Conservation (phyloP, 306 rosid genomes). For the Bauhinia variegata region DNA sequence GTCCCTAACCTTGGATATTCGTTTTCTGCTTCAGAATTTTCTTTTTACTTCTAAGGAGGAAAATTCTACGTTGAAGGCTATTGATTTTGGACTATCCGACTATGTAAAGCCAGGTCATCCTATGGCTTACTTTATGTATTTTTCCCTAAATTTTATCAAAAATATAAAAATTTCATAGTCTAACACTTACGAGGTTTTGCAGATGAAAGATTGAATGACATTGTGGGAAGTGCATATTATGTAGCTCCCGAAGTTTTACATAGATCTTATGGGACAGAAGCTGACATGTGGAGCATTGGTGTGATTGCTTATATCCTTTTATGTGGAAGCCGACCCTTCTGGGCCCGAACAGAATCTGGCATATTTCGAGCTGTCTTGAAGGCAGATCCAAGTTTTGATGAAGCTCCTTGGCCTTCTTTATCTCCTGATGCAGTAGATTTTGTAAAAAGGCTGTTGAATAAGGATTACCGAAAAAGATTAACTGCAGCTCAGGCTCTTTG, state of each 20-base stretch:
- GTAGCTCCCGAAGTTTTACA: slow-evolving; percentile 91
- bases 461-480: slow-evolving; percentile 71
- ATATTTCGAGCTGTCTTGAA: slow-evolving; percentile 82
- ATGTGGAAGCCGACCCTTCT: slow-evolving; percentile 88
- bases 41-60: slow-evolving; percentile 72
- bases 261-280: slow-evolving; percentile 85
- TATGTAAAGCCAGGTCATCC: slow-evolving; percentile 79
- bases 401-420: slow-evolving; percentile 88
- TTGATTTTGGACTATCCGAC: slow-evolving; percentile 85
- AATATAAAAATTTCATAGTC: slow-evolving; percentile 7
- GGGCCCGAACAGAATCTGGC: slow-evolving; percentile 88
- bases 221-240: slow-evolving; percentile 90
- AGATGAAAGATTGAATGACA: slow-evolving; percentile 88
- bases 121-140: slow-evolving; percentile 20
- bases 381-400: slow-evolving; percentile 83
- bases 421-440: slow-evolving; percentile 75
- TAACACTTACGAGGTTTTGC: slow-evolving; percentile 30
- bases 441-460: slow-evolving; percentile 73
- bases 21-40: slow-evolving; percentile 67
- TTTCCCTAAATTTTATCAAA: not conserved
- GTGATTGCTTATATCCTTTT: slow-evolving; percentile 85
- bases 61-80: slow-evolving; percentile 61
- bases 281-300: slow-evolving; percentile 92
- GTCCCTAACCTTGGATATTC: slow-evolving; percentile 19
- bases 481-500: slow-evolving; percentile 87